Percentiles rank a stretch among this genome's conserved stretches.
Conservation (phyloP, 179 eudicot genomes). For the Heliamphora pulchella region DNA sequence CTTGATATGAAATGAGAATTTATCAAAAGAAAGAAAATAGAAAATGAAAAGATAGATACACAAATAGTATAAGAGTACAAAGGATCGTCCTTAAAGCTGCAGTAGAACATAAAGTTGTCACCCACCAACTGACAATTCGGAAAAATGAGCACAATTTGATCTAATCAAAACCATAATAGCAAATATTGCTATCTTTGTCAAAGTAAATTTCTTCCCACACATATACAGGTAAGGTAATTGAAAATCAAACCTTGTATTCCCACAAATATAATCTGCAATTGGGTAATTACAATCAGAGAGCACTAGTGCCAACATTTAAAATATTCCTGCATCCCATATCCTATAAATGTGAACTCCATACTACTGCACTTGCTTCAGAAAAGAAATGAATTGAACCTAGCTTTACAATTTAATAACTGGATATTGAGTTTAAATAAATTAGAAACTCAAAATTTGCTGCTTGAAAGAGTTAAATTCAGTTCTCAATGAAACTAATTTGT, state of each 20-base stretch:
- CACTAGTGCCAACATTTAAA: background rate
- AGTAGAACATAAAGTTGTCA: background rate
- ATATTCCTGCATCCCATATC: background rate
- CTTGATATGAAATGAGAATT: background rate
- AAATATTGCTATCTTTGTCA: background rate
- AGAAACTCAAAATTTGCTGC: background rate
- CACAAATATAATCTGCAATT: background rate
- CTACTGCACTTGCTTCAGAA: background rate
- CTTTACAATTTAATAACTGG: background rate
- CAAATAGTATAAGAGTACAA: background rate
- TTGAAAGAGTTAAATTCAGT: background rate
- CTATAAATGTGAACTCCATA: background rate
- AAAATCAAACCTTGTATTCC: background rate
- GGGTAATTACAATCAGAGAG: no score
- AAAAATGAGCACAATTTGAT: background rate
- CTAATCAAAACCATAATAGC: background rate
- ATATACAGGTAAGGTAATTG: background rate
- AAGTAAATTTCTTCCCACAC: slow-evolving; percentile 3
- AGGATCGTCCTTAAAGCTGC: background rate
- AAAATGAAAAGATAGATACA: background rate
- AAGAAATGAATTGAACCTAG: background rate
- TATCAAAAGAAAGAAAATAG: background rate
- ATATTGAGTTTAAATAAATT: background rate
- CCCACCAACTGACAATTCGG: background rate
- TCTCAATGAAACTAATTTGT: background rate